These are phyloP conservation scores for Macadamia tetraphylla DNA, from an alignment of 164 flowering plant species.

Conservation along the genomic window DNA sequence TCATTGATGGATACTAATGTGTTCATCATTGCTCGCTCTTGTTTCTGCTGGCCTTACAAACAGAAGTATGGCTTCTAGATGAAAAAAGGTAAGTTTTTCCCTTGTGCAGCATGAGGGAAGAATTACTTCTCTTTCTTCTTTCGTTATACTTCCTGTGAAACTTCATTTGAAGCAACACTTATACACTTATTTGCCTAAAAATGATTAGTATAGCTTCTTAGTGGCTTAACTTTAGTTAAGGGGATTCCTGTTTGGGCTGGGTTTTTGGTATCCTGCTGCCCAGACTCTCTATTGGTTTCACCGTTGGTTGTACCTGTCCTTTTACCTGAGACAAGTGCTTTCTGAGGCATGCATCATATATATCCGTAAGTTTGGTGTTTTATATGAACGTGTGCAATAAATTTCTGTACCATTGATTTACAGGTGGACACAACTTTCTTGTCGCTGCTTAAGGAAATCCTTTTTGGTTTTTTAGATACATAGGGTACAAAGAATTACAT, in stretches of 20 bases:
- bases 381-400: neutral
- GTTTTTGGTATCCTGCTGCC: constrained; percentile 16
- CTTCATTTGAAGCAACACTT: constrained; percentile 32
- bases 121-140: constrained; percentile 22
- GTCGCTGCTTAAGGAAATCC: neutral
- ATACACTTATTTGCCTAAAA: constrained; percentile 27
- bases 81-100: constrained; percentile 48
- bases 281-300: constrained; percentile 13
- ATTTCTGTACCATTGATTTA: neutral
- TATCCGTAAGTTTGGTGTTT: constrained; percentile 15
- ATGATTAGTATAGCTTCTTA: constrained; percentile 21
- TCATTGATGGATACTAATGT: constrained; percentile 15
- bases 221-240: constrained; percentile 8
- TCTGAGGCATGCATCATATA: constrained; percentile 10
- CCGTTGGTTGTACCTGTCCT: neutral
- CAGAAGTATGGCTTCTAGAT: constrained; percentile 27
- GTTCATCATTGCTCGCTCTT: constrained; percentile 13
- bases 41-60: constrained; percentile 13
- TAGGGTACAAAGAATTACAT: neutral
- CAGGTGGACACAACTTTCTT: neutral
- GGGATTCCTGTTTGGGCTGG: constrained; percentile 23
- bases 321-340: constrained; percentile 9
- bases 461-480: neutral
- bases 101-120: constrained; percentile 23
- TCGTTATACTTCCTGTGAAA: constrained; percentile 22